Evolutionary conservation across 2,329 filamentous ascomycete genomes (phyloP), one percentile per base, ranked within the genome.

Genomic region (Talaromyces sp.): DNA sequence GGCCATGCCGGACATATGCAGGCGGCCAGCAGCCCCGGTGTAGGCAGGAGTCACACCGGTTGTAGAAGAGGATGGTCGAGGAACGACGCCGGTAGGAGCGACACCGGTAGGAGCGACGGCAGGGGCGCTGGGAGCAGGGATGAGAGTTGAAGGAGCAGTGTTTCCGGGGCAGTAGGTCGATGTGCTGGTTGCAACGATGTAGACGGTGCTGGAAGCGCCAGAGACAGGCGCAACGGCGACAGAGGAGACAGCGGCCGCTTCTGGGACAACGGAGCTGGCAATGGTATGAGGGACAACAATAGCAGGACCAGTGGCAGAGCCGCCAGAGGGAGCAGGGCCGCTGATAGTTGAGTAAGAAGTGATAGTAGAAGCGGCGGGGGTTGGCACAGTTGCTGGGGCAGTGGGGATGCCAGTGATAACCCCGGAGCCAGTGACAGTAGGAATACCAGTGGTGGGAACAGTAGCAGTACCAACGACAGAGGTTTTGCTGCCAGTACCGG

Each of bases 21-120:
- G 68, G 45, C 68, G 64, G 35, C 71, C 70, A 39, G 70, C 71
- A 27, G 71, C 72, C 11, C 69, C 71, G 65, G 71, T 72, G 68
- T 67, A 73, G 2, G 68, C 54, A 37, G 59, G 43, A 14, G 54
- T 57, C 14, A 57, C 43, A 5, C 24, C 54, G 33, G 47, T 57
- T 2, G 63, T 43, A 27, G 67, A 39, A 10, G 35, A 65, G 39
- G 69, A 50, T 41, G 59, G 22, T 31, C 24, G 58, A 31, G 47
- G 67, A 35, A 59, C 35, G 19, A 54, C 60, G 16, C 52, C 66
- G 35, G 43, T 66, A 33, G 54, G 68, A 50, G 50, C 58, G 24
- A 63, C n/a, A 16, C 52, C 66, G 31, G 43, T 66, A 33, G 54
- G 68, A 50, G 50, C 58, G 24, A 63, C n/a, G 27, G 54, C 31